Percentiles rank a stretch among this genome's conserved stretches.
Conservation (phyloP, 306 rosid genomes). For the Cicer bijugum region DNA sequence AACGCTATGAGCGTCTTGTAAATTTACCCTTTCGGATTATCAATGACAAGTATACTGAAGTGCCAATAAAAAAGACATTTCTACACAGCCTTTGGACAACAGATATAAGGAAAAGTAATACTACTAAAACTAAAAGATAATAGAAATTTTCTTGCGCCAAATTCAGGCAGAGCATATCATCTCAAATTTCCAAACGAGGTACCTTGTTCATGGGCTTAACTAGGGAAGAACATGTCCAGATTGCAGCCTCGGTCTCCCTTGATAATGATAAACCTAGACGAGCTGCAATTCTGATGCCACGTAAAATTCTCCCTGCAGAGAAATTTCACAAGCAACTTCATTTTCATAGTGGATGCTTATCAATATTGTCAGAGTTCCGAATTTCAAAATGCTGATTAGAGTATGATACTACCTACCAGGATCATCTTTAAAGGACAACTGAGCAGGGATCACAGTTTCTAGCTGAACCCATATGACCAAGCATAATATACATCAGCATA, state of each 20-base stretch:
- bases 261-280: conserved; percentile 84
- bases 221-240: conserved; percentile 44
- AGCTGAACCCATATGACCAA: conserved; percentile 50
- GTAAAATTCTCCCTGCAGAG: conserved; percentile 82
- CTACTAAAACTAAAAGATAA: conserved; percentile 29
- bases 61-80: conserved; percentile 26
- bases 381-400: conserved; percentile 42
- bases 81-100: conserved; percentile 30
- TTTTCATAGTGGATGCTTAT: conserved; percentile 41
- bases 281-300: conserved; percentile 95
- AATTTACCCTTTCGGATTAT: conserved; percentile 30
- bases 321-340: conserved; percentile 40
- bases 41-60: conserved; percentile 18
- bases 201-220: conserved; percentile 49
- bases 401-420: conserved; percentile 69
- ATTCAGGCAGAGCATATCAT: conserved; percentile 41
- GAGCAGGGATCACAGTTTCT: conserved; percentile 70
- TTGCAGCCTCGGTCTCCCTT: conserved; percentile 53
- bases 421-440: conserved; percentile 77
- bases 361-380: conserved; percentile 37
- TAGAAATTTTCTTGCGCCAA: conserved; percentile 20
- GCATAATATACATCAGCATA: conserved; percentile 39
- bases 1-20: not conserved
- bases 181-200: conserved; percentile 39
- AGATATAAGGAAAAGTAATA: conserved; percentile 27